These are phyloP conservation scores for Talaromyces sp. DNA, from an alignment of 2,329 filamentous ascomycete species.

Conservation along the genomic window DNA sequence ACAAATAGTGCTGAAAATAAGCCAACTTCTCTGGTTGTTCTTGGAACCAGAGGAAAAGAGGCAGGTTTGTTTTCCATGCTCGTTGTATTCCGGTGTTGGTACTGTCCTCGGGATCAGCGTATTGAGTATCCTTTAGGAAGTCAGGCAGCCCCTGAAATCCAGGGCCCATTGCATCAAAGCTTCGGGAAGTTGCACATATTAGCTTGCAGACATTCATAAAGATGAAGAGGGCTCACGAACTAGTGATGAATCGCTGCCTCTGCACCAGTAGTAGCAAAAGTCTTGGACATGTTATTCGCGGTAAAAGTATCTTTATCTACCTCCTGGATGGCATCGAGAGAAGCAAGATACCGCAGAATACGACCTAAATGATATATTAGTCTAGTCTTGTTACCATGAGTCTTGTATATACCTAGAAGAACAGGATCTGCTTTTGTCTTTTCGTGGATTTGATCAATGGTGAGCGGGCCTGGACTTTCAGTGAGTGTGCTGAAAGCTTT, in stretches of 20 bases:
- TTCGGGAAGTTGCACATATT: background rate
- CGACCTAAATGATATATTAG: conserved; percentile 5
- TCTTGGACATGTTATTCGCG: conserved; percentile 19
- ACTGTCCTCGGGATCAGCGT: background rate
- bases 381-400: too few relatives aligned
- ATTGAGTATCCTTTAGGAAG: background rate
- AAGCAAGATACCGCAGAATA: conserved; percentile 26
- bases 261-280: background rate
- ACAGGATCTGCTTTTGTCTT: background rate
- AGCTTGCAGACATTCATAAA: background rate
- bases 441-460: conserved; percentile 16
- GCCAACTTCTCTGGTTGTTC: too few relatives aligned
- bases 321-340: conserved; percentile 19
- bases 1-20: too few relatives aligned
- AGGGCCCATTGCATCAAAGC: conserved; percentile 3
- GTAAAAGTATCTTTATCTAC: conserved; percentile 19
- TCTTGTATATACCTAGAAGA: conserved; percentile 1
- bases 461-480: conserved; percentile 18
- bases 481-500: conserved; percentile 21
- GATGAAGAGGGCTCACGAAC: background rate
- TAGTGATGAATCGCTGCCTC: conserved; percentile 8
- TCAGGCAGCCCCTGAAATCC: background rate
- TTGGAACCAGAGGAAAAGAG: too few relatives aligned
- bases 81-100: background rate
- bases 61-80: background rate